Percentiles rank a stretch among this genome's conserved stretches.
These are phyloP conservation scores for Boletus reticuloceps DNA, from an alignment of 768 basidiomycete genomes.

Conservation along the genomic window DNA sequence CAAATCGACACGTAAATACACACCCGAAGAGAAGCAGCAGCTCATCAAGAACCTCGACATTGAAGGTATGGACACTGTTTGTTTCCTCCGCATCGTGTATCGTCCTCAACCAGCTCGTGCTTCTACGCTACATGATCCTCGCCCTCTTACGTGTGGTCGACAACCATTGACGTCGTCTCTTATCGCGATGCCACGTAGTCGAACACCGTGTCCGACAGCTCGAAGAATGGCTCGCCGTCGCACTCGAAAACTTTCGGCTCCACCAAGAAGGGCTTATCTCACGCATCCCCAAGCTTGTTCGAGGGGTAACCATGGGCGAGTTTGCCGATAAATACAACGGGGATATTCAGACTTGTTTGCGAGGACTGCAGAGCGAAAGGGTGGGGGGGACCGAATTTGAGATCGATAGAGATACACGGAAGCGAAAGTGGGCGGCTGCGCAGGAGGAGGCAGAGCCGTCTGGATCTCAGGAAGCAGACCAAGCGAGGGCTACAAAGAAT, in stretches of 20 bases:
- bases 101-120: not conserved
- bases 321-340: conserved; percentile 79
- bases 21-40: conserved; percentile 70
- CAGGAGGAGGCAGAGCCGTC: conserved; percentile 51
- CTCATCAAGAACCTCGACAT: conserved; percentile 76
- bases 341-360: conserved; percentile 67
- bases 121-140: too few species aligned
- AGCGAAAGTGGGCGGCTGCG: conserved; percentile 74
- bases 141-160: not conserved
- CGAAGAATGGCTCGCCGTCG: conserved; percentile 70
- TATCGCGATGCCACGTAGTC: conserved; percentile 39
- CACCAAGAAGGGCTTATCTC: conserved; percentile 74
- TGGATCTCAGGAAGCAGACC: conserved; percentile 27
- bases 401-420: conserved; percentile 66
- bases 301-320: conserved; percentile 69
- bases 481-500: conserved; percentile 50
- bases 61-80: conserved; percentile 51
- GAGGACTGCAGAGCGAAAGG: conserved; percentile 65
- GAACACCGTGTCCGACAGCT: conserved; percentile 73
- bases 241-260: conserved; percentile 69
- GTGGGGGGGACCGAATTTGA: conserved; percentile 52
- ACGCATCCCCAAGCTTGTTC: conserved; percentile 73
- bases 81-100: not conserved
- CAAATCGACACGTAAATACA: conserved; percentile 38
- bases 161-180: not conserved